Base-by-base conservation (phyloP, 257 asterid species). In the Solanum ossicruentum region DNA sequence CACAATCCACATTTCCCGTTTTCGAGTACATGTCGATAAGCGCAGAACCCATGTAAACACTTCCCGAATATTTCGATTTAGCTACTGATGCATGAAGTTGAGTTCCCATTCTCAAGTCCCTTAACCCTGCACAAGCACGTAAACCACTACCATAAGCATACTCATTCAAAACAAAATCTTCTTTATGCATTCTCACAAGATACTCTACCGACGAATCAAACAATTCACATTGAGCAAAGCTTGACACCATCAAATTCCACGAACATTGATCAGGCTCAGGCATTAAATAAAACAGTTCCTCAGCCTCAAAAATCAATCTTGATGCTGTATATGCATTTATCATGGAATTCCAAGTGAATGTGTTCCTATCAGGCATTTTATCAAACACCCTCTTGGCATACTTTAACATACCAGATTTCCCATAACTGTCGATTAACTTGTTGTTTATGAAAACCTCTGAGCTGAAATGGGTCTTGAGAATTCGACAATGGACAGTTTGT, bases 201-300 rank as follows among this genome's bases (percentile, higher is more conserved):
- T 69, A 54, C 41, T 52, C 81, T 12, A 83, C 32, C 8, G 85
- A 83, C 16, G 54, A 26, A 69, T 69, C 85, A 69, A 69, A 83
- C 57, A 83, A 66, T 83, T 83, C 85, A 36, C 85, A 69, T 47
- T 83, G 85, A 2, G 81, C 85, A 83, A 54, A 83, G 39, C 81
- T 83, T 9, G 85, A 69, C 2, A 83, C 85, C 85, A 83, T 83
- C 85, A 83, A 54, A 54, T 83, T 83, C 85, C 85, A 83, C 6
- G 85, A 83, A 6, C 85, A 83, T 8, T 83, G 85, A 32, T 83
- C 81, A 39, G 81, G 85, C 5, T 69, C 81, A 57, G 66, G 70
- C 85, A 83, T 83, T 1, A 66, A 13, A 0, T 21, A 32, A 52
- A 83, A 83, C 55, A 83, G 26, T 18, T 54, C 85, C 70, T 83